These are phyloP conservation scores for Colletotrichum spaethianum DNA, from an alignment of 2,329 filamentous ascomycete species.

Conservation along the genomic window DNA sequence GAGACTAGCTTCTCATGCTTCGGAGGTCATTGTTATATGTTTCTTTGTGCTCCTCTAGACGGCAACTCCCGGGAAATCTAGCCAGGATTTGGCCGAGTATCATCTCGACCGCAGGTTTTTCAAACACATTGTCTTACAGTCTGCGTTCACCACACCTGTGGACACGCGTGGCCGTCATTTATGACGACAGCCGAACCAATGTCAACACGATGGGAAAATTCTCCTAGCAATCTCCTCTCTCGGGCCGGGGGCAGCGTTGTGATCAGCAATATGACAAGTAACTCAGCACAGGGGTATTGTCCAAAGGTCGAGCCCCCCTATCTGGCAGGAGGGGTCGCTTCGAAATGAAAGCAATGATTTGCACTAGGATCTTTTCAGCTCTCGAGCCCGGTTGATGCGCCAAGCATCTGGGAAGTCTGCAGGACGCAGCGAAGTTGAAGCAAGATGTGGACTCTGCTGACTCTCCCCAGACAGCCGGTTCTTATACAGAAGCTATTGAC, in stretches of 20 bases:
- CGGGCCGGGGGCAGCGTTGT: neutral
- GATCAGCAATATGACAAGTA: slow-evolving; percentile 1
- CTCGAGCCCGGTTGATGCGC: neutral
- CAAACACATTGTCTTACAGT: neutral
- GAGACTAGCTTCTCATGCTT: neutral
- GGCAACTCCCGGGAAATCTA: neutral
- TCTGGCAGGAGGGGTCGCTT: slow-evolving; percentile 18
- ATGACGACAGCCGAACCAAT: slow-evolving; percentile 15
- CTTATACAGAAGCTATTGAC: neutral
- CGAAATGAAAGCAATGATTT: slow-evolving; percentile 25
- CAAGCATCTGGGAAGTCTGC: neutral
- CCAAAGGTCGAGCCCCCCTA: neutral
- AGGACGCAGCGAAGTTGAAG: neutral
- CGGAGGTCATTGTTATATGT: neutral
- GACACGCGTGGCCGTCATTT: neutral
- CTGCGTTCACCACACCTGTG: neutral
- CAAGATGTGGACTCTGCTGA: slow-evolving; percentile 3
- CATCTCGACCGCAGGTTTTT: neutral
- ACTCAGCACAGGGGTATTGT: slow-evolving; percentile 14
- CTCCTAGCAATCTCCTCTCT: slow-evolving; percentile 4
- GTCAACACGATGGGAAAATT: neutral
- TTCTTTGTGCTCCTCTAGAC: neutral
- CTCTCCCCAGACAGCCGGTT: neutral
- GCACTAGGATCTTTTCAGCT: slow-evolving; percentile 14
- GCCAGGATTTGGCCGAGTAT: neutral